Evolutionary conservation across 2,329 filamentous ascomycete genomes (phyloP), one percentile per base, ranked within the genome.

Genomic region (Dichotomopilus funicola): DNA sequence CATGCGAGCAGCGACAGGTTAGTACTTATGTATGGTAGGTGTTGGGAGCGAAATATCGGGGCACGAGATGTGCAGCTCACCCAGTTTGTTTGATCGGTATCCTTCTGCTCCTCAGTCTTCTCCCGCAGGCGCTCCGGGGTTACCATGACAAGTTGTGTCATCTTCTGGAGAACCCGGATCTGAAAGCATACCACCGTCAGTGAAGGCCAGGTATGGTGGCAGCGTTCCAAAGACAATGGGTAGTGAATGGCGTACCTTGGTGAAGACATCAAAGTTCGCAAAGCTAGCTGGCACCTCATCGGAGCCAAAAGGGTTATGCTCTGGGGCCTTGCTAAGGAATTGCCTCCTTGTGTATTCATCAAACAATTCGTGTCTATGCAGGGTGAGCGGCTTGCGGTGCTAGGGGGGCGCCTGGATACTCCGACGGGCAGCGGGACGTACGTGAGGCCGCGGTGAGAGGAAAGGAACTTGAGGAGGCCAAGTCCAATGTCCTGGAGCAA

Each of bases 271-370:
- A 54, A 99, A 89, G 46, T 91, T 83, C 61, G 82, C 75, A 67
- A 99, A 99, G 52, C 80, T 87, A 37, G 77, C 78, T 1, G 89
- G 85, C 5, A 77, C 73, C 63, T 94, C 89, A 3, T 85, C 87
- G 31, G 82, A 78, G 47, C 92, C 92, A 66, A 95, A 96, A 0
- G 92, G 92, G 66, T 96, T 97, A 53, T 80, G 80, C 9, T 81
- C 70, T 3, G 91, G 87, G 2, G 87, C 85, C 72, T 90, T 95
- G n/a, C 85, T 80, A 52, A 87, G 73, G 69, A 91, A 99, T 71
- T 96, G 91, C 57, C 91, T 87, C 64, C 91, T 85, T 37, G 91
- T 87, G 68, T 96, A 96, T 66, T 96, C 91, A 68, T 97, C 91
- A 64, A 97, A 95, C 49, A 94, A 86, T 3, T 95, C 91, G 51